Evolutionary conservation across 768 basidiomycete genomes (phyloP), one percentile per base, ranked within the genome.

Genomic region (Hygrocybe coccinea): DNA sequence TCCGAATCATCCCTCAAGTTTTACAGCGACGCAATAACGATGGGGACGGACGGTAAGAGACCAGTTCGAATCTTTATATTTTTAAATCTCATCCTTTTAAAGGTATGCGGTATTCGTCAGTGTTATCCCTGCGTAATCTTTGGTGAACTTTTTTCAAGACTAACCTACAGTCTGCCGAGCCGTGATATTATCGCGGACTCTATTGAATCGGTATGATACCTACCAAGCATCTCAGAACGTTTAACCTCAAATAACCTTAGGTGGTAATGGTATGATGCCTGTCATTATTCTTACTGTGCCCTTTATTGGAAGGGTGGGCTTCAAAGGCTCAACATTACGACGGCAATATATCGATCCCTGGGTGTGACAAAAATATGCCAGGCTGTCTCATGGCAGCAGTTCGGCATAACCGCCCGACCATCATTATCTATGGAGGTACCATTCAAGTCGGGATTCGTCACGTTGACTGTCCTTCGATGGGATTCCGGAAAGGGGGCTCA

Each of bases 281-380:
- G 39, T 24, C 33, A 33, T 2, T 25, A 19, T 55, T 59, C 43
- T 21, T 3, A 19, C 7, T 49, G 43, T 36, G 35, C 5, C 29
- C 47, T 6, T 41, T 34, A 51, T 35, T 54, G 56, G 38, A 48
- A 45, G 3, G 35, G 51, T 35, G 5, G 50, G 11, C 39, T 44
- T 10, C 24, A 5, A 54, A 88, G 89, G 89, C 89, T 19, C 91
- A 93, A 74, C 84, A 91, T 64, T 92, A 93, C 62, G 91, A 94
- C 58, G 91, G 82, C 11, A 91, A 91, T 63, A 90, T 93, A 61
- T 83, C 87, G 5, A 79, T 92, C 52, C 91, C 91, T 15, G 90
- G 91, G 54, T 93, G 91, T 60, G 91, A 93, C 71, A 93, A 93
- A 74, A 93, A 93, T 65, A 92, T 93, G 91, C 91, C 91, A 8